Conservation (phyloP, 495 filamentous ascomycete species). For the Lophiostoma macrostomum region DNA sequence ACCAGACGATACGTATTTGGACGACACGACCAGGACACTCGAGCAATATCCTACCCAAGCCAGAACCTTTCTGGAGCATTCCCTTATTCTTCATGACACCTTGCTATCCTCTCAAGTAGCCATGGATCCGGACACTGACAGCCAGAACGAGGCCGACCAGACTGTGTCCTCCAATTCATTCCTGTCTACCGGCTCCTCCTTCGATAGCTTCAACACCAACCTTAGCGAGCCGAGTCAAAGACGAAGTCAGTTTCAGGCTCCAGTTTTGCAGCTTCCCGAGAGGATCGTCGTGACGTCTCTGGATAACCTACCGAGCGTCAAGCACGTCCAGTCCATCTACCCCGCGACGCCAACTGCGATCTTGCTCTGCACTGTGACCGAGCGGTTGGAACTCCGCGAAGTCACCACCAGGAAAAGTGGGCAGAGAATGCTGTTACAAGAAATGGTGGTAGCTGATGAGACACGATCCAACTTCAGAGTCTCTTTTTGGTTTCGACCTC, state of each 20-base stretch:
- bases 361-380: slow-evolving; percentile 73
- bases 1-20: background rate
- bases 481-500: slow-evolving; percentile 66
- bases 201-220: slow-evolving; percentile 7
- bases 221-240: background rate
- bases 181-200: slow-evolving; percentile 9
- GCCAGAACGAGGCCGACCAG: slow-evolving; percentile 3
- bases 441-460: slow-evolving; percentile 82
- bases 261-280: too few species aligned
- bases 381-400: slow-evolving; percentile 62
- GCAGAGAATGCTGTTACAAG: slow-evolving; percentile 58
- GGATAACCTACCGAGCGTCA: slow-evolving; percentile 64
- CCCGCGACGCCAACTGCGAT: slow-evolving; percentile 81
- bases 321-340: slow-evolving; percentile 62
- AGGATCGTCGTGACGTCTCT: slow-evolving; percentile 66
- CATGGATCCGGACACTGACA: too few species aligned
- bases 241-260: too few species aligned
- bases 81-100: slow-evolving; percentile 25
- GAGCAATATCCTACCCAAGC: background rate
- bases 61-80: slow-evolving; percentile 22
- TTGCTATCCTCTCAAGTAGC: slow-evolving; percentile 26
- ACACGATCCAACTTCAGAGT: slow-evolving; percentile 76
- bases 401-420: slow-evolving; percentile 51
- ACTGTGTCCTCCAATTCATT: slow-evolving; percentile 6
- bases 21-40: background rate